A percentile compares a stretch with the other conserved stretches of the same genome.
These are phyloP conservation scores for Talaromyces liani DNA, from an alignment of 495 filamentous ascomycete genomes.

Conservation along the genomic window DNA sequence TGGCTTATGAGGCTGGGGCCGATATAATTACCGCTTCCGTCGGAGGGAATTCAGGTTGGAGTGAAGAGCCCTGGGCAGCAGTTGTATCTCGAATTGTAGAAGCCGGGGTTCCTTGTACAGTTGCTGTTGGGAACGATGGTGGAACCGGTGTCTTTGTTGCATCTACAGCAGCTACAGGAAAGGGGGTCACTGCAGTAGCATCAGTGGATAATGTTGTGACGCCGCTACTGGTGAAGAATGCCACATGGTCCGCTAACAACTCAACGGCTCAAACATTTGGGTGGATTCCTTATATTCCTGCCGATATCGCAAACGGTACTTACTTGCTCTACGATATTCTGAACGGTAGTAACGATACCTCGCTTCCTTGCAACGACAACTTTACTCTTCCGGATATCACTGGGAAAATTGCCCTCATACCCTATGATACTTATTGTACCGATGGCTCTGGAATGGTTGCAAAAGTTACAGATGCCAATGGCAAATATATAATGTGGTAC, in stretches of 20 bases:
- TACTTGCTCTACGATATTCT: constrained; percentile 35
- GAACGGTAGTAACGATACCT: constrained; percentile 31
- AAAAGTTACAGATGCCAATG: constrained; percentile 43
- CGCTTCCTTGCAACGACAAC: constrained; percentile 32
- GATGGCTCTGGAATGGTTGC: constrained; percentile 35
- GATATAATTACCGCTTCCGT: constrained; percentile 56
- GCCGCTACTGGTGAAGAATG: constrained; percentile 12
- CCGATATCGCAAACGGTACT: constrained; percentile 15
- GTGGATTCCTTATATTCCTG: constrained; percentile 9
- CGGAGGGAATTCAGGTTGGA: constrained; percentile 48
- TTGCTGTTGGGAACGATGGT: constrained; percentile 51
- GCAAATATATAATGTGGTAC: constrained; percentile 45
- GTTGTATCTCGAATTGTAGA: constrained; percentile 48
- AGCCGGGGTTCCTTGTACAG: constrained; percentile 44
- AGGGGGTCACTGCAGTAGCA: constrained; percentile 23
- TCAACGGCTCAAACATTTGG: constrained; percentile 13
- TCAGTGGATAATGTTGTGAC: constrained; percentile 44
- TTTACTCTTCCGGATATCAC: constrained; percentile 41
- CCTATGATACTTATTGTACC: constrained; percentile 40
- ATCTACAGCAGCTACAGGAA: constrained; percentile 45
- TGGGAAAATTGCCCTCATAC: constrained; percentile 44
- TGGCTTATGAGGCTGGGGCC: constrained; percentile 48
- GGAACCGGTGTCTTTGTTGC: constrained; percentile 44
- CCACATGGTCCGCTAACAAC: constrained; percentile 12
- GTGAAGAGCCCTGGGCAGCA: constrained; percentile 46